Percentiles rank a stretch among this genome's conserved stretches.
Evolutionary conservation across 495 filamentous ascomycete species (phyloP).

Genomic region (Rhizodiscina lignyota): DNA sequence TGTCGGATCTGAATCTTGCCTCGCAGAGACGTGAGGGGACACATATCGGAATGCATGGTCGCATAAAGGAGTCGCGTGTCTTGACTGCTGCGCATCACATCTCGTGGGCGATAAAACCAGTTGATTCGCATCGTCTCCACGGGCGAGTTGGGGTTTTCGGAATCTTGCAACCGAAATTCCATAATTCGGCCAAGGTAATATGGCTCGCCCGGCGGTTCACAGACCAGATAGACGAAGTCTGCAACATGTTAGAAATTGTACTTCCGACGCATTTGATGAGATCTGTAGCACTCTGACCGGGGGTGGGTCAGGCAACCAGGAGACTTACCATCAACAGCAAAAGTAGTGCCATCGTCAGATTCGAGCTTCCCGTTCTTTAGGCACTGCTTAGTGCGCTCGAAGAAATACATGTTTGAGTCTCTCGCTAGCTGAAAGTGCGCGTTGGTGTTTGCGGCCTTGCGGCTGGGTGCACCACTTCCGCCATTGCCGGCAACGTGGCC

Average conservation of each 20-base stretch:
- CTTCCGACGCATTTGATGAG: background rate
- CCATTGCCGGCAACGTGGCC: background rate
- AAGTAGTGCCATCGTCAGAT: constrained; percentile 78
- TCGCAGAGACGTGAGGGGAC: constrained; percentile 77
- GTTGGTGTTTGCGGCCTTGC: constrained; percentile 8
- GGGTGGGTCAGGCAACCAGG: too few relatives aligned
- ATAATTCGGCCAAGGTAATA: constrained; percentile 97
- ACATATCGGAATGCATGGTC: constrained; percentile 97
- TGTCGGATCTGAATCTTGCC: constrained; percentile 85
- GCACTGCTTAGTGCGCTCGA: constrained; percentile 49
- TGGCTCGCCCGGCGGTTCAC: constrained; percentile 92
- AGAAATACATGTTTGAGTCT: constrained; percentile 69
- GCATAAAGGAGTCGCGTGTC: constrained; percentile 83
- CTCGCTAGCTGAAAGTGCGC: constrained; percentile 7
- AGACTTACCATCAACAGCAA: constrained; percentile 70
- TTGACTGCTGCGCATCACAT: constrained; percentile 79
- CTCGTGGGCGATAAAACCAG: constrained; percentile 95
- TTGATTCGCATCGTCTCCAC: constrained; percentile 86
- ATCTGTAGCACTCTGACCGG: constrained; percentile 1
- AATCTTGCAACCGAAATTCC: constrained; percentile 80
- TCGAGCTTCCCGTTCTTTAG: constrained; percentile 64
- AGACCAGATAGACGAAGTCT: constrained; percentile 97
- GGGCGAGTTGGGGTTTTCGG: constrained; percentile 43
- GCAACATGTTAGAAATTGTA: constrained; percentile 7
- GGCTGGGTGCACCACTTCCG: background rate